Conservation (phyloP, 371 early-diverging fungal species). For the Zopfochytrium polystomum region DNA sequence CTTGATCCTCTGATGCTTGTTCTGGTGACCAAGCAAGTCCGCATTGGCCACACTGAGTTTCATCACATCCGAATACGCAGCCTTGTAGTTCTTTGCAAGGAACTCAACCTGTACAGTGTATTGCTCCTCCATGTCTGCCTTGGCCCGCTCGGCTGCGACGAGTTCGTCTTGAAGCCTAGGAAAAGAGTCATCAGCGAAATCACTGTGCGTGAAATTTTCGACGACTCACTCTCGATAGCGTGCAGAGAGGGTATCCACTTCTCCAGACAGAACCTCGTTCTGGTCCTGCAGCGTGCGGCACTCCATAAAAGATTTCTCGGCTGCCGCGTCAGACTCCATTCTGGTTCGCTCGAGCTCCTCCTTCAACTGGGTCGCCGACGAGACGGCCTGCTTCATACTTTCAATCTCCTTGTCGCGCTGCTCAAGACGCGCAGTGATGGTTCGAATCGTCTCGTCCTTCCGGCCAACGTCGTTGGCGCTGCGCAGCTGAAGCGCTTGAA, state of each 20-base stretch:
- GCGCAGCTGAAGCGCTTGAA: conserved; percentile 4
- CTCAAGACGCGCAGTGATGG: neutral
- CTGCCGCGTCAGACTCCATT: neutral
- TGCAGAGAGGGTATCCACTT: too few relatives aligned
- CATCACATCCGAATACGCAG: conserved; percentile 31
- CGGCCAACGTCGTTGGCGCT: conserved; percentile 10
- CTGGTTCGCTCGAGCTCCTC: neutral
- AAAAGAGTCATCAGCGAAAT: too few relatives aligned
- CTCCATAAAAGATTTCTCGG: neutral
- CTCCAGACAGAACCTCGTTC: too few relatives aligned
- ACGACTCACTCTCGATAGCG: neutral
- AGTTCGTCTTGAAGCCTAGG: conserved; percentile 1
- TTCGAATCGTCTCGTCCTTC: conserved; percentile 2
- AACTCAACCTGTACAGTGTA: conserved; percentile 26
- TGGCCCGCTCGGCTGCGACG: conserved; percentile 12
- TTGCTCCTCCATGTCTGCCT: conserved; percentile 24
- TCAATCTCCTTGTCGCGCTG: neutral
- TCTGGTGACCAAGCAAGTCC: conserved; percentile 44
- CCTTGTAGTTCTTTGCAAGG: conserved; percentile 23
- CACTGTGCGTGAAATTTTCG: too few relatives aligned
- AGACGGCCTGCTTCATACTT: neutral
- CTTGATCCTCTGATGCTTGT: conserved; percentile 49
- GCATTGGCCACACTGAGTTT: conserved; percentile 36
- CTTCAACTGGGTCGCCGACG: neutral
- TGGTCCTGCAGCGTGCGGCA: too few relatives aligned